These are phyloP conservation scores for Hypoxylon sp. DNA, from an alignment of 2,329 filamentous ascomycete genomes.

Conservation along the genomic window DNA sequence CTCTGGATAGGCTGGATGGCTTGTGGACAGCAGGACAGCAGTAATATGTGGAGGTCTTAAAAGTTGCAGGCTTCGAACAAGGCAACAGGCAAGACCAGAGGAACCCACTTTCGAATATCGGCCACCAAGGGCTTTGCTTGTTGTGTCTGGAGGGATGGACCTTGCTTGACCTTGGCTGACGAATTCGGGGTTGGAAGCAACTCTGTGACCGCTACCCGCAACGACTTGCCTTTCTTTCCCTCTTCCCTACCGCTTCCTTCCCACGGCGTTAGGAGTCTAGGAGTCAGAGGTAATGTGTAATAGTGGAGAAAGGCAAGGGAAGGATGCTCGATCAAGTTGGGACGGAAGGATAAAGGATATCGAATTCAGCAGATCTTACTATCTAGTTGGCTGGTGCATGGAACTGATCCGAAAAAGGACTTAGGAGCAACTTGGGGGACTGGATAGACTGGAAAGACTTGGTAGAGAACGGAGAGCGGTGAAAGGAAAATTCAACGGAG, in stretches of 20 bases:
- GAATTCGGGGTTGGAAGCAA: slow-evolving; percentile 23
- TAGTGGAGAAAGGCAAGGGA: slow-evolving; percentile 41
- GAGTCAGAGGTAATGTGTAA: slow-evolving; percentile 36
- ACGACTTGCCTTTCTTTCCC: slow-evolving; percentile 20
- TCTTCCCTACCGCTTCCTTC: neutral
- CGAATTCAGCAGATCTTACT: slow-evolving; percentile 34
- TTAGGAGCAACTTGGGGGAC: slow-evolving; percentile 3
- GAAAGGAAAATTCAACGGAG: slow-evolving; percentile 36
- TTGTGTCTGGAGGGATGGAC: slow-evolving; percentile 30
- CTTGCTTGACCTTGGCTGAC: slow-evolving; percentile 31
- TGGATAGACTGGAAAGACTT: slow-evolving; percentile 9
- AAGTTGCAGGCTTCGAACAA: slow-evolving; percentile 43
- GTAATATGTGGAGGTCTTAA: slow-evolving; percentile 40
- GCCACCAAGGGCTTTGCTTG: slow-evolving; percentile 29
- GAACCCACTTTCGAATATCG: slow-evolving; percentile 39
- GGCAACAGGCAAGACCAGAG: slow-evolving; percentile 33
- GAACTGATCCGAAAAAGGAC: slow-evolving; percentile 22
- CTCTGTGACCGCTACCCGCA: slow-evolving; percentile 19
- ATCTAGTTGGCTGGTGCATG: slow-evolving; percentile 36
- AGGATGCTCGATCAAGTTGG: slow-evolving; percentile 19
- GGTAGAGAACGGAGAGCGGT: slow-evolving; percentile 29
- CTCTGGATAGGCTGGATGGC: slow-evolving; percentile 36
- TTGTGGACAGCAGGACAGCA: slow-evolving; percentile 33
- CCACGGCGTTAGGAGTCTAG: slow-evolving; percentile 18
- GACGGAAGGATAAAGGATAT: slow-evolving; percentile 20